Evolutionary conservation across 306 rosid species (phyloP), one percentile per base, ranked within the genome.

Genomic region (Delonix regia): DNA sequence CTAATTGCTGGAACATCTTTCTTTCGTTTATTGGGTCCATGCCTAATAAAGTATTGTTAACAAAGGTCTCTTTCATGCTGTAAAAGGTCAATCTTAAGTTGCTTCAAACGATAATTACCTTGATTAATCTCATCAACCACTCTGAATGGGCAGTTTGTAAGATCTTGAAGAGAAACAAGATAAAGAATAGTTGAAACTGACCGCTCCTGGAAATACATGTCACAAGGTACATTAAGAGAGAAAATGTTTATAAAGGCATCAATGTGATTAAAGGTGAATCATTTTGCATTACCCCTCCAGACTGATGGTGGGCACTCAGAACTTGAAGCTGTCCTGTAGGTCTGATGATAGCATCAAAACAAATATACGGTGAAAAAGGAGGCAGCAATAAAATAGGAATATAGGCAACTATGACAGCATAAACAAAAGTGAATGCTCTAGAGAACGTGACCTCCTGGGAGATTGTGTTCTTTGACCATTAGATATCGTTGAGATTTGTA

Each of bases 11-110:
- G 88, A 95, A 95, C 99, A 95, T 95, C 80, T 95, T 95, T 77
- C 99, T 84, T 84, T 95, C 99, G 75, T 95, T 95, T 83, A 95
- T 89, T 73, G 97, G 99, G 85, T 95, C 99, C 99, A 95, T 95
- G 59, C 99, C 99, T 92, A 80, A 69, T 36, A 69, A 83, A 80
- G 44, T 4, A 82, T 39, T 34, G 55, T 64, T 42, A 44, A 18
- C n/a, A 56, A 62, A 61, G 48, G 51, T 71, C 74, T 79, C 44
- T 68, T 68, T 18, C 48, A 57, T 18, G 71, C 51, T 9, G 42
- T 13, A 44, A 53, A 57, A 7, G 41, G 71, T 66, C 65, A 83
- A 81, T 78, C 84, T 33, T 0, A 62, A 71, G 21, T 52, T 52
- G 73, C 77, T 69, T 79, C 24, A 36, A 55, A 64, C 44, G 19